These are phyloP conservation scores for Diplocarpon rosae DNA, from an alignment of 2,329 filamentous ascomycete genomes.

Conservation along the genomic window DNA sequence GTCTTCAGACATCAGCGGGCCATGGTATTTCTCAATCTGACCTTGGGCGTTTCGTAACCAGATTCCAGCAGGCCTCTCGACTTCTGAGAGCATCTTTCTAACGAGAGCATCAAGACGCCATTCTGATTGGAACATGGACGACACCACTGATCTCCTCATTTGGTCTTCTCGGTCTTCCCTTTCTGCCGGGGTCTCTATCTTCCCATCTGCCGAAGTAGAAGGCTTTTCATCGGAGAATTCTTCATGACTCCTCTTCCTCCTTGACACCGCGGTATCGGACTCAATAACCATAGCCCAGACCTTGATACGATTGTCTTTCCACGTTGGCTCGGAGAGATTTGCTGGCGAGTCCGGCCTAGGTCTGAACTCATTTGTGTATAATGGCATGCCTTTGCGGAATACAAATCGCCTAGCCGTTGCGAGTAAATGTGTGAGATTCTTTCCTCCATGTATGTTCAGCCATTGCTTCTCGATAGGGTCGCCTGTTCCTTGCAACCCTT, in stretches of 20 bases:
- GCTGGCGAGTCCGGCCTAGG: constrained; percentile 5
- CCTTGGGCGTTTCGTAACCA: constrained; percentile 57
- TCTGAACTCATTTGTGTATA: constrained; percentile 58
- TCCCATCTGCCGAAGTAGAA: constrained; percentile 1
- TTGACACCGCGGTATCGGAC: constrained; percentile 24
- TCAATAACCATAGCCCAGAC: constrained; percentile 71
- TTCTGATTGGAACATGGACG: constrained; percentile 66
- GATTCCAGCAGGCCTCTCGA: constrained; percentile 56
- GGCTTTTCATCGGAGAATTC: constrained; percentile 30
- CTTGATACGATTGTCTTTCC: constrained; percentile 63
- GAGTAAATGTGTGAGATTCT: constrained; percentile 69
- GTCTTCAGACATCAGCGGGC: constrained; percentile 47
- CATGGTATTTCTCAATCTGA: constrained; percentile 57
- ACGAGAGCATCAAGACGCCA: constrained; percentile 64
- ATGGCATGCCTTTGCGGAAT: constrained; percentile 69
- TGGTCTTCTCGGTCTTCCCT: constrained; percentile 33
- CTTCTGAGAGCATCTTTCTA: constrained; percentile 54
- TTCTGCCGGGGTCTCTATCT: constrained; percentile 28
- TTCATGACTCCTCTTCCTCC: constrained; percentile 37
- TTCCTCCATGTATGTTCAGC: constrained; percentile 65
- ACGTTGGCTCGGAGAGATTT: constrained; percentile 47
- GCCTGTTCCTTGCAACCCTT: not conserved
- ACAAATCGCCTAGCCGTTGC: constrained; percentile 79
- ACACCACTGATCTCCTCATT: constrained; percentile 51
- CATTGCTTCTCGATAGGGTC: constrained; percentile 26